A percentile compares a stretch with the other conserved stretches of the same genome.
These are phyloP conservation scores for Fusarium annulatum DNA, from an alignment of 2,329 filamentous ascomycete genomes.

Conservation along the genomic window DNA sequence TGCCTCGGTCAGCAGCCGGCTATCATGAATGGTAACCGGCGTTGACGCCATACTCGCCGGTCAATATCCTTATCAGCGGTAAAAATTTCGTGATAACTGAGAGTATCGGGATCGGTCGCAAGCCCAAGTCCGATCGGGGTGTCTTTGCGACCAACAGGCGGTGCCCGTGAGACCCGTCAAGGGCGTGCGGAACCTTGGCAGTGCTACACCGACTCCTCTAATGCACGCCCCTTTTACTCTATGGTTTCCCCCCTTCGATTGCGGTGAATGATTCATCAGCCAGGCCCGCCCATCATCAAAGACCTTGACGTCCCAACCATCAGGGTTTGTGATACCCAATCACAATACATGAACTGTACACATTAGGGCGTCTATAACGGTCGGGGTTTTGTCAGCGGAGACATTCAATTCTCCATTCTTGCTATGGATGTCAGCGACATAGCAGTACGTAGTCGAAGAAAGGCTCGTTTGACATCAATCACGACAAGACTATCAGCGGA, in stretches of 20 bases:
- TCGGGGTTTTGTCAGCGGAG: slow-evolving; percentile 33
- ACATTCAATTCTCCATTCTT: background rate
- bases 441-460: background rate
- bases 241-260: slow-evolving; percentile 4
- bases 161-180: slow-evolving; percentile 10
- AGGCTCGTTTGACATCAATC: slow-evolving; percentile 18
- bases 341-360: slow-evolving; percentile 5
- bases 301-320: slow-evolving; percentile 33
- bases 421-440: slow-evolving; percentile 11
- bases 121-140: slow-evolving; percentile 28
- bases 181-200: background rate
- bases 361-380: slow-evolving; percentile 23
- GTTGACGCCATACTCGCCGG: slow-evolving; percentile 24
- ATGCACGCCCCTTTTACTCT: slow-evolving; percentile 1
- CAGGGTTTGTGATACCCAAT: slow-evolving; percentile 19
- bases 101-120: slow-evolving; percentile 35
- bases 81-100: slow-evolving; percentile 30
- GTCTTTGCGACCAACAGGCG: slow-evolving; percentile 24
- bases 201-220: slow-evolving; percentile 8
- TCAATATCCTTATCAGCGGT: slow-evolving; percentile 36
- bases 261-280: slow-evolving; percentile 41
- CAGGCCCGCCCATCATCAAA: slow-evolving; percentile 23
- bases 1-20: slow-evolving; percentile 20
- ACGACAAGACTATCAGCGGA: slow-evolving; percentile 10
- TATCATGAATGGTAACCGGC: slow-evolving; percentile 15